phyloP scores from a whole-genome alignment of 495 filamentous ascomycete species.

The Penicillium verhagenii region DNA sequence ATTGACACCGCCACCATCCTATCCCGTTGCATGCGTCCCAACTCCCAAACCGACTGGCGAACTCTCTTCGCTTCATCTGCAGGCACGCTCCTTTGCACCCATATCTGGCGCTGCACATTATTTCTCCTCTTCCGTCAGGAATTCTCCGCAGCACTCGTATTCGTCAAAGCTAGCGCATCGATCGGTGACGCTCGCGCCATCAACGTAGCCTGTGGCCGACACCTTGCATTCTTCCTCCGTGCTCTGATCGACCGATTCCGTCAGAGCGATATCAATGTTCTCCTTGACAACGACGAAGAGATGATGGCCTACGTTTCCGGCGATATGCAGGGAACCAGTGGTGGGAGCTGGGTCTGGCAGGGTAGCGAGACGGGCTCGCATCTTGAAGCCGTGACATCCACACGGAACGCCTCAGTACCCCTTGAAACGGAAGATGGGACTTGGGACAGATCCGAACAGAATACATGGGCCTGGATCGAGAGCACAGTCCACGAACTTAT shows the following conservation, averaged over 20 bases:
- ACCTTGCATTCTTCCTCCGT: constrained; percentile 79
- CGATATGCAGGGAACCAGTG: constrained; percentile 81
- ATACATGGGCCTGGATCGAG: constrained; percentile 54
- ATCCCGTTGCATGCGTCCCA: constrained; percentile 56
- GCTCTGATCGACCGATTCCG: constrained; percentile 57
- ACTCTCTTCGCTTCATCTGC: constrained; percentile 52
- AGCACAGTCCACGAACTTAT: constrained; percentile 47
- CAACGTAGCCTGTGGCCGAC: constrained; percentile 77
- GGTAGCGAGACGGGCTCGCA: constrained; percentile 56
- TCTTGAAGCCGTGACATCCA: constrained; percentile 29
- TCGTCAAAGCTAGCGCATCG: constrained; percentile 65
- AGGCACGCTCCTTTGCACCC: constrained; percentile 70
- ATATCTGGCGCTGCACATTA: constrained; percentile 87
- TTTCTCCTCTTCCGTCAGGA: constrained; percentile 73
- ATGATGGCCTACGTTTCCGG: constrained; percentile 85
- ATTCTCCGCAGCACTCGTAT: constrained; percentile 68
- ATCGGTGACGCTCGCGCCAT: constrained; percentile 68
- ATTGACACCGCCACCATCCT: constrained; percentile 77
- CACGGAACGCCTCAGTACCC: constrained; percentile 4
- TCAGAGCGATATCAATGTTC: constrained; percentile 49
- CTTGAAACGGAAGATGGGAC: constrained; percentile 12
- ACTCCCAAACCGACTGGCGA: constrained; percentile 43
- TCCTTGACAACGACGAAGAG: constrained; percentile 82
- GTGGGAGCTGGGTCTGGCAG: constrained; percentile 85
- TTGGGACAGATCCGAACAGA: constrained; percentile 39